phyloP scores from a whole-genome alignment of 2,329 filamentous ascomycete species.

The Colletotrichum sp. region DNA sequence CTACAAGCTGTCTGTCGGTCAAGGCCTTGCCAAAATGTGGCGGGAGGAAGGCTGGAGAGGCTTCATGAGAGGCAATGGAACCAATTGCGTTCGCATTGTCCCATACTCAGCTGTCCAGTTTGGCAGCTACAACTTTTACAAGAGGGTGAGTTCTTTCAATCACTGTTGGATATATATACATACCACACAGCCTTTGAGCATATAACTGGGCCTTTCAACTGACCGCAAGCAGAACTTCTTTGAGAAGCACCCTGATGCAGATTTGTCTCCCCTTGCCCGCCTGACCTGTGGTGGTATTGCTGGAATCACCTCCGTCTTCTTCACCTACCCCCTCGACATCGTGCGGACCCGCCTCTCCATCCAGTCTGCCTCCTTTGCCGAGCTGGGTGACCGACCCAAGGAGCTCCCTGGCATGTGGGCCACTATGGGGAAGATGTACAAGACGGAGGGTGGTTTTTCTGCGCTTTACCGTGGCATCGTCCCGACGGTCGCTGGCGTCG shows the following conservation, averaged over 20 bases:
- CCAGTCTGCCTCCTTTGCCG: constrained; percentile 94
- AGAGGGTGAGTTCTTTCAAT: constrained; percentile 62
- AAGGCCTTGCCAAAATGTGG: constrained; percentile 95
- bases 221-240: constrained; percentile 65
- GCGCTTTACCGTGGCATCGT: constrained; percentile 95
- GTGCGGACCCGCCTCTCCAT: constrained; percentile 95
- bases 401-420: constrained; percentile 92
- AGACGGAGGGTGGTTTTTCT: constrained; percentile 80
- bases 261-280: constrained; percentile 74
- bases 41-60: constrained; percentile 95
- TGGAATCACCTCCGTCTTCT: constrained; percentile 92
- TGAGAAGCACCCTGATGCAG: constrained; percentile 74
- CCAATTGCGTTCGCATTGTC: constrained; percentile 97
- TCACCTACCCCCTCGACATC: constrained; percentile 97
- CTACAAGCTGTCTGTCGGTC: constrained; percentile 89
- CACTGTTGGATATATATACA: background rate
- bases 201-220: background rate
- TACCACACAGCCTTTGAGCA: background rate
- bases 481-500: constrained; percentile 92
- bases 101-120: constrained; percentile 99
- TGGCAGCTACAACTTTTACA: constrained; percentile 97
- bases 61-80: constrained; percentile 97
- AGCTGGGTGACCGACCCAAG: constrained; percentile 65
- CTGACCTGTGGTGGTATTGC: constrained; percentile 90
- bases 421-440: constrained; percentile 85